These are phyloP conservation scores for Bryum argenteum DNA, from an alignment of 225 moss, liverwort and hornwort genomes.

Conservation along the genomic window DNA sequence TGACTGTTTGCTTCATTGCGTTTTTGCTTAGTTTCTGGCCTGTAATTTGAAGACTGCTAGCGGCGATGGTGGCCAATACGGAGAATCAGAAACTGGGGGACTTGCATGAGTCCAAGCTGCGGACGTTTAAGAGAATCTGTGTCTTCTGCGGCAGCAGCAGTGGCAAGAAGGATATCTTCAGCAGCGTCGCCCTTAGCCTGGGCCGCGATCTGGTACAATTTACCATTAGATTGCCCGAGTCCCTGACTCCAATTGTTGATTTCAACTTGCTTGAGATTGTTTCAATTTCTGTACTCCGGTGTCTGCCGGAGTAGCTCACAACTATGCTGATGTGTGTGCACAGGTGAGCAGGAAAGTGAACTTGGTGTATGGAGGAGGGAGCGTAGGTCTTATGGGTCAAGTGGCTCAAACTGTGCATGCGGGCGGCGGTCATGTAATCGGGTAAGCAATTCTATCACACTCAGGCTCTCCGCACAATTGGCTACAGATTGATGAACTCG, in stretches of 20 bases:
- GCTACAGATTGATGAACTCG: not conserved
- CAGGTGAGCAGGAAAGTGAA: constrained; percentile 84
- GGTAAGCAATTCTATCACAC: constrained; percentile 36
- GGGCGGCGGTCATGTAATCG: constrained; percentile 82
- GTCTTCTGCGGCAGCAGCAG: constrained; percentile 58
- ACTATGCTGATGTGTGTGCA: not conserved
- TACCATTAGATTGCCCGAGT: too few relatives aligned
- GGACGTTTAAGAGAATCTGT: constrained; percentile 48
- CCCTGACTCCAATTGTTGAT: too few relatives aligned
- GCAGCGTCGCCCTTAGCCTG: constrained; percentile 47
- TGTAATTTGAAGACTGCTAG: not conserved
- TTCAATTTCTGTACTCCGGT: not conserved
- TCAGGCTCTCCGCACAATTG: not conserved
- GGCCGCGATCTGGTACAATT: constrained; percentile 43
- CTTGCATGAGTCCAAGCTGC: constrained; percentile 29
- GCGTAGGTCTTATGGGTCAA: constrained; percentile 91
- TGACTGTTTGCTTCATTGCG: too few relatives aligned
- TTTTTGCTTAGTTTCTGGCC: too few relatives aligned
- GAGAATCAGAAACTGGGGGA: constrained; percentile 26
- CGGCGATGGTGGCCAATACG: constrained; percentile 28
- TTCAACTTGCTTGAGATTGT: too few relatives aligned
- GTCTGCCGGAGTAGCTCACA: not conserved
- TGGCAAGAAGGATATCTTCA: constrained; percentile 63
- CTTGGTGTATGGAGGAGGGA: constrained; percentile 93
- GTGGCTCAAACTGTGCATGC: constrained; percentile 82